Evolutionary conservation across 352 stramenopile species (phyloP), one percentile per base, ranked within the genome.

Genomic region (Globisporangium spinosum): DNA sequence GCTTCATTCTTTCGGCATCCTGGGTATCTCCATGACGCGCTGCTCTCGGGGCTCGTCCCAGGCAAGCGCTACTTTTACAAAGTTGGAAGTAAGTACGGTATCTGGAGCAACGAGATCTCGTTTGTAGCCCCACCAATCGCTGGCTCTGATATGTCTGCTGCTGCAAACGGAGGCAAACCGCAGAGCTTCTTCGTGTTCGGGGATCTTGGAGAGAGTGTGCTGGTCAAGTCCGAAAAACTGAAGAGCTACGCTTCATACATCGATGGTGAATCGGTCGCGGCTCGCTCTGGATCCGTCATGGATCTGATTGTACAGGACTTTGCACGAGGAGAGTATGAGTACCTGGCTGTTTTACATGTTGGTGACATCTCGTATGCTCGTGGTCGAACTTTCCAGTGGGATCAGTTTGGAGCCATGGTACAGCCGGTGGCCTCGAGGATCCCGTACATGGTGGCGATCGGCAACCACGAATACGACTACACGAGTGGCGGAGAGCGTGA

Each of bases 181-280:
- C 43, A 51, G 43, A 51, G 43, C 43, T 51, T 51, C 43, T 51
- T 51, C 43, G 43, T 51, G 43, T 51, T 51, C 17, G 43, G 43
- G 43, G 43, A 51, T 23, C 43, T 51, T 51, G 43, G 43, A 51
- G 43, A 51, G 43, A 51, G 43, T 20, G 43, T 51, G 17, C 43
- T 51, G 43, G 15, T 51, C 17, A 51, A 51, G 43, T 51, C 43
- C 6, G 43, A 51, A 17, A 51, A 51, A 20, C 4, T 22, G 17
- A 51, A 51, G 43, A 23, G 7, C 43, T 51, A 51, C 43, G 43
- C 43, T 23, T 51, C 43, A 12, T 51, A 22, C 43, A 51, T 51
- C 17, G 43, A 51, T 8, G 43, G 43, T 12, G 43, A 51, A 20
- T 51, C 43, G 6, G 17, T 51, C 43, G 43, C 43, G 17, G 10